These are phyloP conservation scores for Hyaloscypha finlandica DNA, from an alignment of 495 filamentous ascomycete species.

Conservation along the genomic window DNA sequence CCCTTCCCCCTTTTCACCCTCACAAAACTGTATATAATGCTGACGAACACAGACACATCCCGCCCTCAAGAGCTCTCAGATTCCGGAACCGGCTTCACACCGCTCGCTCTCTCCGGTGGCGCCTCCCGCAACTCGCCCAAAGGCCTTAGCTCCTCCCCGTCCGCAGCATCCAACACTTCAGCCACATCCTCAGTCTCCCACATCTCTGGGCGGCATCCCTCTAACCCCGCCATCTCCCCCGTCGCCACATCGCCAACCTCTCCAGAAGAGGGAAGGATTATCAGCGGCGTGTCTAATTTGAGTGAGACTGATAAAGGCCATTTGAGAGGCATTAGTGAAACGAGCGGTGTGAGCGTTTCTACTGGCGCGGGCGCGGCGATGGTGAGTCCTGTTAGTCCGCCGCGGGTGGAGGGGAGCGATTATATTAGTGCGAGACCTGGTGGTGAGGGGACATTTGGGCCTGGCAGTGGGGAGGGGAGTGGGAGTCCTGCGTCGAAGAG, in stretches of 20 bases:
- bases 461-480: not conserved
- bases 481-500: slow-evolving; percentile 5
- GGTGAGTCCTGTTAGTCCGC: slow-evolving; percentile 28
- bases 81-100: slow-evolving; percentile 28
- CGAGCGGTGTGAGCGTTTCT: slow-evolving; percentile 40
- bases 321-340: slow-evolving; percentile 48
- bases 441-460: not conserved
- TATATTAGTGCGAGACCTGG: slow-evolving; percentile 2
- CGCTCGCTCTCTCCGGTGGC: slow-evolving; percentile 6
- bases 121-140: not conserved
- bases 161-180: slow-evolving; percentile 17
- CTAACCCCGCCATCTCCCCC: slow-evolving; percentile 12
- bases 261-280: slow-evolving; percentile 25
- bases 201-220: not conserved
- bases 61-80: slow-evolving; percentile 28
- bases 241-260: slow-evolving; percentile 20
- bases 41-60: slow-evolving; percentile 27
- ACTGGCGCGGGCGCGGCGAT: slow-evolving; percentile 12
- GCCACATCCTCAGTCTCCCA: slow-evolving; percentile 17
- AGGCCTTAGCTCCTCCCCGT: slow-evolving; percentile 13
- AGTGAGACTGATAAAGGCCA: slow-evolving; percentile 46
- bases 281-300: slow-evolving; percentile 45
- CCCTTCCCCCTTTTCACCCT: slow-evolving; percentile 4
- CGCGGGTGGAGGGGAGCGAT: slow-evolving; percentile 5
- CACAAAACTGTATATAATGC: not conserved